Conservation (phyloP, 495 filamentous ascomycete species). For the Lepraria neglecta region DNA sequence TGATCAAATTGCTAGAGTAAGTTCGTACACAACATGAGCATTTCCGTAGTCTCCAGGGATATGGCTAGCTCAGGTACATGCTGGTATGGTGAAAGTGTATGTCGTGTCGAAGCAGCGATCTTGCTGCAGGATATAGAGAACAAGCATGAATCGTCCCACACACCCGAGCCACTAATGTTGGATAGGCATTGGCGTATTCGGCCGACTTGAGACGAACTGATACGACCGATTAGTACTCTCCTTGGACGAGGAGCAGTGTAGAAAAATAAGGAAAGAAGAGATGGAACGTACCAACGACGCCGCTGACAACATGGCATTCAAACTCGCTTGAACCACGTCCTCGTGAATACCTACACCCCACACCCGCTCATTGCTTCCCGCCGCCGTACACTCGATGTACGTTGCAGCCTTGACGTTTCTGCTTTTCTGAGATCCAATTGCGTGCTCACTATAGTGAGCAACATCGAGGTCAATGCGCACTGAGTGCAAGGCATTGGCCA, state of each 20-base stretch:
- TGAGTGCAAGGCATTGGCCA: constrained; percentile 72
- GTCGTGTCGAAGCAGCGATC: not conserved
- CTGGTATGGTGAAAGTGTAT: not conserved
- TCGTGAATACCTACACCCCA: constrained; percentile 97
- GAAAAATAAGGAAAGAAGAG: not conserved
- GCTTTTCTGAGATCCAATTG: constrained; percentile 53
- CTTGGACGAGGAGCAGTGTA: not conserved
- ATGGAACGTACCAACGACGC: constrained; percentile 44
- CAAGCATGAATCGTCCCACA: not conserved
- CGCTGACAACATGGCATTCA: constrained; percentile 82
- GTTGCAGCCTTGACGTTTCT: constrained; percentile 82
- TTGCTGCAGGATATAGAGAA: not conserved
- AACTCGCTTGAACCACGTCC: constrained; percentile 86
- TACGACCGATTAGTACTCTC: not conserved
- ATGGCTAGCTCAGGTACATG: not conserved
- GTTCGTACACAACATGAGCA: no score
- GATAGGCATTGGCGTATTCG: constrained; percentile 15
- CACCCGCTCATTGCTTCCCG: constrained; percentile 62
- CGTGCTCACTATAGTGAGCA: constrained; percentile 92
- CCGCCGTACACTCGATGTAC: constrained; percentile 82
- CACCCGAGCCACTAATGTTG: not conserved
- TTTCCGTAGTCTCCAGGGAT: not conserved
- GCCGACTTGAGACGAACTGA: constrained; percentile 24
- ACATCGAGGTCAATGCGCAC: constrained; percentile 92
- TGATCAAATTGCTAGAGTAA: not conserved